Percentiles rank a stretch among this genome's conserved stretches.
Conservation (phyloP, 164 flowering plant species). For the Amborella trichopoda region DNA sequence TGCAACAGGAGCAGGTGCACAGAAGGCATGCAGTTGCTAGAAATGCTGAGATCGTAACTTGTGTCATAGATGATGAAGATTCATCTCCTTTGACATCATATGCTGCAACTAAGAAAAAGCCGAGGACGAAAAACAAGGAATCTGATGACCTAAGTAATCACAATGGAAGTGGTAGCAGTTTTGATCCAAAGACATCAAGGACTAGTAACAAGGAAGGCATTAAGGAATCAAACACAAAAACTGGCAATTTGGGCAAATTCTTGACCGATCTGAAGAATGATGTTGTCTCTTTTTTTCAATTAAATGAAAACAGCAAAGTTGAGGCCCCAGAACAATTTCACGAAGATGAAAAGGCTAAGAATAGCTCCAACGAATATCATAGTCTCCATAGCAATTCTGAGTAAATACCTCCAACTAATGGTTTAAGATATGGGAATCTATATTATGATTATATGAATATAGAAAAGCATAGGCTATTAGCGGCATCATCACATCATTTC, state of each 20-base stretch:
- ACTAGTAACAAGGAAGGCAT: too few relatives aligned
- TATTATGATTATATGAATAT: too few relatives aligned
- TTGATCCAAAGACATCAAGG: too few relatives aligned
- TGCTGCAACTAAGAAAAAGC: constrained; percentile 9
- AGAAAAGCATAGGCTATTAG: constrained; percentile 15
- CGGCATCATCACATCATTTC: neutral
- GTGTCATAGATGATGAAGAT: constrained; percentile 15
- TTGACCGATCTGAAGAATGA: constrained; percentile 7
- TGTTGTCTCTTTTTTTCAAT: constrained; percentile 11
- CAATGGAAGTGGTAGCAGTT: constrained; percentile 11
- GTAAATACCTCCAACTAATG: constrained; percentile 27
- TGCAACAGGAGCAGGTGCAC: constrained; percentile 39
- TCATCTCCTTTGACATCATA: constrained; percentile 6
- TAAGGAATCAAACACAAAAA: constrained; percentile 7
- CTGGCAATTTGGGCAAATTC: constrained; percentile 7
- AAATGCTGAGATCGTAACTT: constrained; percentile 5
- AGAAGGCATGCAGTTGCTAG: constrained; percentile 5
- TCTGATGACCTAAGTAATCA: constrained; percentile 3
- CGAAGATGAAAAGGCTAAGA: constrained; percentile 13
- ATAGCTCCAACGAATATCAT: constrained; percentile 18
- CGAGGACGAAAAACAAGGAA: constrained; percentile 19
- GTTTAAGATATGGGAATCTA: too few relatives aligned
- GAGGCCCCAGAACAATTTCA: constrained; percentile 8
- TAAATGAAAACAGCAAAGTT: constrained; percentile 8
- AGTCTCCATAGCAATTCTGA: constrained; percentile 22